These are phyloP conservation scores for Chaetomium tenue DNA, from an alignment of 495 filamentous ascomycete genomes.

Conservation along the genomic window DNA sequence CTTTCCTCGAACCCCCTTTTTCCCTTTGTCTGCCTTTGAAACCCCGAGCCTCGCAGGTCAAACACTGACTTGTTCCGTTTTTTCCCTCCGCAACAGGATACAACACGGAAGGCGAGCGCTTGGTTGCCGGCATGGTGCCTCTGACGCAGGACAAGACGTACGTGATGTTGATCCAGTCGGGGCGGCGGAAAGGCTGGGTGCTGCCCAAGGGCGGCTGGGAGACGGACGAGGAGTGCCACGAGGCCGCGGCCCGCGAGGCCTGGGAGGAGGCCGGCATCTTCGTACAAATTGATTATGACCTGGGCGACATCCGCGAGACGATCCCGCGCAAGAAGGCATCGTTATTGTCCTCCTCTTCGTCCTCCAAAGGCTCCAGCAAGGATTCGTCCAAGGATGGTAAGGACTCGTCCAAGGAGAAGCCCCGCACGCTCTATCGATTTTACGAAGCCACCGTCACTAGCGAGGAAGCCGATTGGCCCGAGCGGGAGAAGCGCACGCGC, in stretches of 20 bases:
- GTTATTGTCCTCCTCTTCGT: slow-evolving; percentile 4
- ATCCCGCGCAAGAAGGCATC: slow-evolving; percentile 58
- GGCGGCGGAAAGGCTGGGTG: slow-evolving; percentile 84
- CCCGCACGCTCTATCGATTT: slow-evolving; percentile 79
- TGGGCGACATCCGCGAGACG: slow-evolving; percentile 81
- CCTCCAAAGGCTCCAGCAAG: slow-evolving; percentile 14
- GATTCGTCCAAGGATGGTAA: slow-evolving; percentile 12
- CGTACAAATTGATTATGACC: slow-evolving; percentile 73
- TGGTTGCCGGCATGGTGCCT: slow-evolving; percentile 93
- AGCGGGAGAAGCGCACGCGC: slow-evolving; percentile 85
- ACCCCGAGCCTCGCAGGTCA: slow-evolving; percentile 8
- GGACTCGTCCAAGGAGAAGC: slow-evolving; percentile 52
- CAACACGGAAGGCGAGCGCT: slow-evolving; percentile 83
- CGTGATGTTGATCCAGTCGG: slow-evolving; percentile 92
- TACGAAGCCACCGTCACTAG: slow-evolving; percentile 81
- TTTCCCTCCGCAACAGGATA: slow-evolving; percentile 64
- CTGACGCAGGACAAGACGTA: slow-evolving; percentile 60
- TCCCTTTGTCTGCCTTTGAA: neutral
- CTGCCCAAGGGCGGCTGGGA: slow-evolving; percentile 98
- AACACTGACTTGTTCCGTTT: slow-evolving; percentile 39
- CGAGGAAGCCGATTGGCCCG: slow-evolving; percentile 86
- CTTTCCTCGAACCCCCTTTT: too few relatives aligned
- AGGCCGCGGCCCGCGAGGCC: slow-evolving; percentile 70
- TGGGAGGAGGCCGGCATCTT: slow-evolving; percentile 97
- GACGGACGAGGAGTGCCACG: slow-evolving; percentile 71